phyloP scores from a whole-genome alignment of 1,284 basidiomycete genomes.

The Cryptococcus sp. region DNA sequence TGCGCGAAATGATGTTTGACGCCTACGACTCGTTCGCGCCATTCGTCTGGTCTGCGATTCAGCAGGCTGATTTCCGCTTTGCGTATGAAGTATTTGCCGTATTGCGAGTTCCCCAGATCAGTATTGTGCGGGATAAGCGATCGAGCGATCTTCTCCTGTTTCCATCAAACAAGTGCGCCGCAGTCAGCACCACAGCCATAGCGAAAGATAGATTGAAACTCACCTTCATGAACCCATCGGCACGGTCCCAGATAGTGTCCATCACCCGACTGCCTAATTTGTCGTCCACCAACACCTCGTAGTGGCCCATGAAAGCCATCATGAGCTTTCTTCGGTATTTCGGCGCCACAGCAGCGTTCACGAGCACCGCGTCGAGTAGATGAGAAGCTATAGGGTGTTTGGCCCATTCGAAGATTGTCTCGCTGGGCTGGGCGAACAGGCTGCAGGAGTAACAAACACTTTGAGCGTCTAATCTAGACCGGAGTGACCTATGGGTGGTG shows the following conservation, averaged over 20 bases:
- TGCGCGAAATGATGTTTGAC: conserved; percentile 53
- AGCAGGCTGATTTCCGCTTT: conserved; percentile 78
- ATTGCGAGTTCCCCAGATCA: conserved; percentile 70
- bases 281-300: conserved; percentile 76
- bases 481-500: background rate
- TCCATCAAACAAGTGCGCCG: background rate
- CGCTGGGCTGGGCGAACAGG: conserved; percentile 62
- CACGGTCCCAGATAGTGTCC: conserved; percentile 80
- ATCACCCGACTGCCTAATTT: conserved; percentile 83
- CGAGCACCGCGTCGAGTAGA: conserved; percentile 75
- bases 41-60: conserved; percentile 74
- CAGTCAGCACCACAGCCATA: background rate
- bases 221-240: conserved; percentile 87
- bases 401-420: conserved; percentile 67
- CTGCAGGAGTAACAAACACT: conserved; percentile 51
- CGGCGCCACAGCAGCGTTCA: conserved; percentile 65
- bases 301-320: conserved; percentile 72
- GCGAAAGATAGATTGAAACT: conserved; percentile 20
- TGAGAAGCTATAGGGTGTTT: conserved; percentile 75
- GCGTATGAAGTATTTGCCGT: conserved; percentile 80
- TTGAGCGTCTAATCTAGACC: background rate
- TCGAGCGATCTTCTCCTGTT: conserved; percentile 85
- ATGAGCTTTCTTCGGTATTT: conserved; percentile 73
- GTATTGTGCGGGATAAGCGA: conserved; percentile 72
- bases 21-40: conserved; percentile 64